A percentile compares a stretch with the other conserved stretches of the same genome.
These are phyloP conservation scores for Lomentospora prolificans DNA, from an alignment of 2,329 filamentous ascomycete species.

Conservation along the genomic window DNA sequence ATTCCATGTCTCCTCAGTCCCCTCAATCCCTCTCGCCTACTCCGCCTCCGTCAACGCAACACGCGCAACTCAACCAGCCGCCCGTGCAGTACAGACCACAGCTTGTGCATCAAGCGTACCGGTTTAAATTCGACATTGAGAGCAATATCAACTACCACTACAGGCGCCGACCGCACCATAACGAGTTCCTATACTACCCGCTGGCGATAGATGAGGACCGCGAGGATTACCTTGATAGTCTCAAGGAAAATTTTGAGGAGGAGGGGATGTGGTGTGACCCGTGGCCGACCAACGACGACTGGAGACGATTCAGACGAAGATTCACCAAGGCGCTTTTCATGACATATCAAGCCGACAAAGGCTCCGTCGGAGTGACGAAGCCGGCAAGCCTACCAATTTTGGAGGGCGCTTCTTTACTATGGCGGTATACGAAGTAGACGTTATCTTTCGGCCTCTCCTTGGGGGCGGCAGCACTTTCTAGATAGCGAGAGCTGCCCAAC, in stretches of 20 bases:
- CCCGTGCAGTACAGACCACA: slow-evolving; percentile 17
- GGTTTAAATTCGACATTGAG: slow-evolving; percentile 37
- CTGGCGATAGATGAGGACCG: slow-evolving; percentile 21
- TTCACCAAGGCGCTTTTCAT: slow-evolving; percentile 21
- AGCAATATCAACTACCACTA: slow-evolving; percentile 33
- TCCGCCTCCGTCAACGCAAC: not conserved
- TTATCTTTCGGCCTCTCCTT: not conserved
- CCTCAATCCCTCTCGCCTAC: slow-evolving; percentile 7
- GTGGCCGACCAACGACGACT: slow-evolving; percentile 30
- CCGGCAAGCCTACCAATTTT: slow-evolving; percentile 10
- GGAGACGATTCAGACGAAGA: slow-evolving; percentile 24
- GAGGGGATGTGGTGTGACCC: slow-evolving; percentile 23
- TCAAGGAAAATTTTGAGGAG: slow-evolving; percentile 10
- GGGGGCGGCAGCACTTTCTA: not conserved
- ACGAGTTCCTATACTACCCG: slow-evolving; percentile 28
- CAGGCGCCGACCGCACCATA: slow-evolving; percentile 30
- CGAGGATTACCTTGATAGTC: slow-evolving; percentile 14
- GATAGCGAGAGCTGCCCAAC: not conserved
- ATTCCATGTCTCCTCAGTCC: not conserved
- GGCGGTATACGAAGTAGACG: slow-evolving; percentile 11
- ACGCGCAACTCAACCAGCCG: not conserved
- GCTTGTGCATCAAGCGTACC: slow-evolving; percentile 33
- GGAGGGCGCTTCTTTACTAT: slow-evolving; percentile 13
- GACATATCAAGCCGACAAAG: slow-evolving; percentile 21
- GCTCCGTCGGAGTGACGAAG: slow-evolving; percentile 11